Evolutionary conservation across 2,329 filamentous ascomycete genomes (phyloP), one percentile per base, ranked within the genome.

Genomic region (Colletotrichum filicis): DNA sequence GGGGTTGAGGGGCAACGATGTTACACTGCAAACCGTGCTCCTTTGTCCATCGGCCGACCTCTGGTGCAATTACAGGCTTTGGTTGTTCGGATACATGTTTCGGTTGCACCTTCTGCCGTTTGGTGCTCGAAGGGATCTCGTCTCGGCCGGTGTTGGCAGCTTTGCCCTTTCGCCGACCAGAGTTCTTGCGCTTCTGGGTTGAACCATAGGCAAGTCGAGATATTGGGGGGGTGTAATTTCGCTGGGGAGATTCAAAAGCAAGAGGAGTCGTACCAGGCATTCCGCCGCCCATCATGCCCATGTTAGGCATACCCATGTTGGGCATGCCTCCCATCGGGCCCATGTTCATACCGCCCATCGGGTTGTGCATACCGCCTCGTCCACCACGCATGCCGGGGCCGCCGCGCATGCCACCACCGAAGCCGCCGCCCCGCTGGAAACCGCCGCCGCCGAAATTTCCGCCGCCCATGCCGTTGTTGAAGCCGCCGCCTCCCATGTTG

Each of bases 381-480:
- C 80, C 81, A 81, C 84, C 77, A 19, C 73, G 66, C 69, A 75
- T 75, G 19, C 86, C 86, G 56, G 87, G 83, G 60, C 82, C 83
- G 35, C 83, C 83, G 68, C 83, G 83, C 83, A 90, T 89, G 80
- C 85, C 86, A 77, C 82, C 83, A 78, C 83, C 83, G 77, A 87
- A 85, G 74, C 83, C 83, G 37, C 83, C 82, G 62, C 83, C 81
- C 71, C 85, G 83, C 79, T 87, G 86, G 73, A 90, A 89, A 59
- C 85, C 86, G 49, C 82, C 82, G 30, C 80, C 83, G 68, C 83
- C 82, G 71, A 82, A 85, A 61, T 82, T 83, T 37, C 87, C 87
- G 49, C 87, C 88, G 66, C 87, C 86, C 83, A 88, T 89, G 71
- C 84, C 86, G 66, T 84, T 85, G 74, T 83, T 86, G 78, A 85